These are phyloP conservation scores for Aureobasidium mangrovei DNA, from an alignment of 2,329 filamentous ascomycete species.

Conservation along the genomic window DNA sequence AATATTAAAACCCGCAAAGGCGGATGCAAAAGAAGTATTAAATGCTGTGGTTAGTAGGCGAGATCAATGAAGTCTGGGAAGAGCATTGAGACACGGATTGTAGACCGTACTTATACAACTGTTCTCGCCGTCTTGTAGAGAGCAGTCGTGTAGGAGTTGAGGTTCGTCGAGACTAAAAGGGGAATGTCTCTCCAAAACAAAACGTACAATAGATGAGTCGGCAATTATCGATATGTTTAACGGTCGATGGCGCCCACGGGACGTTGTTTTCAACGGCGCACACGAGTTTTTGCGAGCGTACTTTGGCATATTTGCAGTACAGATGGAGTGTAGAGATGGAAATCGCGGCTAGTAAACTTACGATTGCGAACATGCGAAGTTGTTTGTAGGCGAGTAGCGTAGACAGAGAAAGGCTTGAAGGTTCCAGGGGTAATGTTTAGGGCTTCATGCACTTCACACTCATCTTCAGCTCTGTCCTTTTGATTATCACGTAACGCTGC, in stretches of 20 bases:
- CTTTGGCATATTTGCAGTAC: neutral
- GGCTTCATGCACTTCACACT: neutral
- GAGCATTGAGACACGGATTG: conserved; percentile 11
- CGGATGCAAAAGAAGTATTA: conserved; percentile 1
- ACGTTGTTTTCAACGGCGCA: conserved; percentile 9
- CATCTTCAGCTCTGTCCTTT: neutral
- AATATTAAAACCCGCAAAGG: conserved; percentile 10
- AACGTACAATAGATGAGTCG: conserved; percentile 14
- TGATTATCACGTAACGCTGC: neutral
- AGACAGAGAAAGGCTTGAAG: neutral
- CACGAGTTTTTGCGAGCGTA: neutral
- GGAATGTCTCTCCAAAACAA: conserved; percentile 12
- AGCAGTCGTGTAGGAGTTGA: neutral
- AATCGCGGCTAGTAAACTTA: neutral
- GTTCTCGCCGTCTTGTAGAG: neutral
- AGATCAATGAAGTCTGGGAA: conserved; percentile 10
- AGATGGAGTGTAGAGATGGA: neutral
- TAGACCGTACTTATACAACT: conserved; percentile 6
- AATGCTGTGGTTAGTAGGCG: conserved; percentile 13
- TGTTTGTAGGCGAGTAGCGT: neutral
- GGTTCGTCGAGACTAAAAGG: conserved; percentile 1
- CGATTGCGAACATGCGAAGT: neutral
- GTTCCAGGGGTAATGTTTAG: neutral
- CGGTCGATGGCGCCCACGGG: conserved; percentile 12
- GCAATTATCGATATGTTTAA: conserved; percentile 13